Percentiles rank a stretch among this genome's conserved stretches.
Conservation (phyloP, 2,329 filamentous ascomycete species). For the Domatiomyces catenatus region DNA sequence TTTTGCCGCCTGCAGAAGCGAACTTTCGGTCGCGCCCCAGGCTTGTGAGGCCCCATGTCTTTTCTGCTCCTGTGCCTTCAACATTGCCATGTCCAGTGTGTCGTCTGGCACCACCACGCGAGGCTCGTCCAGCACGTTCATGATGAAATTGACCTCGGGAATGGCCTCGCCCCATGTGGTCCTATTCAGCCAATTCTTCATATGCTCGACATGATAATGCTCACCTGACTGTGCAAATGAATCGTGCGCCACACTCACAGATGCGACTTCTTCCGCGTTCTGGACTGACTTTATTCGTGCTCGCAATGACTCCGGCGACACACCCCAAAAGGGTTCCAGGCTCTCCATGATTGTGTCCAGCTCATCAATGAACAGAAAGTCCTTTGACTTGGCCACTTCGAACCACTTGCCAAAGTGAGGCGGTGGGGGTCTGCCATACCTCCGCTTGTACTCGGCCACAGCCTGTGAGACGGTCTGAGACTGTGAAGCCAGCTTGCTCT, state of each 20-base stretch:
- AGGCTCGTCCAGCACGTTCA: conserved; percentile 4
- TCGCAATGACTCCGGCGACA: not conserved
- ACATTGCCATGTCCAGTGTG: conserved; percentile 17
- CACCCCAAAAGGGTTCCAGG: conserved; percentile 1
- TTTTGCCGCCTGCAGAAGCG: not conserved
- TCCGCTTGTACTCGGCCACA: conserved; percentile 34
- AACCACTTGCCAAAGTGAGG: conserved; percentile 47
- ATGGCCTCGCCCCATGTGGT: not conserved
- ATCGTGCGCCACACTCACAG: not conserved
- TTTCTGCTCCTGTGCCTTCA: not conserved
- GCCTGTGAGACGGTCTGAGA: conserved; percentile 31
- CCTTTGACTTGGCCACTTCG: conserved; percentile 20
- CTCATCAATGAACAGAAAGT: conserved; percentile 7
- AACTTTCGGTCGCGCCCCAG: not conserved
- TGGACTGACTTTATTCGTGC: not conserved
- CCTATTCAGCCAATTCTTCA: not conserved
- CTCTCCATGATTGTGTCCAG: conserved; percentile 4
- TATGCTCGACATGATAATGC: not conserved
- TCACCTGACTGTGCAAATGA: not conserved
- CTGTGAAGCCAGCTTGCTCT: not conserved
- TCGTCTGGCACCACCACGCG: conserved; percentile 1
- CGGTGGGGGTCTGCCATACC: conserved; percentile 40
- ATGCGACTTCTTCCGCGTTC: not conserved
- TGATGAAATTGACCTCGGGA: conserved; percentile 2
- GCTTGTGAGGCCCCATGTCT: not conserved